Evolutionary conservation across 306 rosid genomes (phyloP).

Genomic region (Vachellia pachyceras): DNA sequence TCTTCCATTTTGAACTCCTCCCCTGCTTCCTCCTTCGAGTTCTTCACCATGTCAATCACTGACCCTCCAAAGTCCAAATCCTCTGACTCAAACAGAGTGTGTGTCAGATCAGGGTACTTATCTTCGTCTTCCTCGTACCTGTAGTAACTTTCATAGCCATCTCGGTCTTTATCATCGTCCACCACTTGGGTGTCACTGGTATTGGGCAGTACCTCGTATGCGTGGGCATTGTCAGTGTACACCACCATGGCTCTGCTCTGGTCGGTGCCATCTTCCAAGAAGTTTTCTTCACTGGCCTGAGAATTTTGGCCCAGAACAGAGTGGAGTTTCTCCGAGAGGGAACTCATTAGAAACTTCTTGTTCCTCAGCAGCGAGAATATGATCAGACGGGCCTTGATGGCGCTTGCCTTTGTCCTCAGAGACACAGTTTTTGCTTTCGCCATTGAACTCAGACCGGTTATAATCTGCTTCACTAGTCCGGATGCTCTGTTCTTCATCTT

Average conservation of each 20-base stretch:
- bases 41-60: slow-evolving; percentile 77
- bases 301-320: slow-evolving; percentile 50
- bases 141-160: slow-evolving; percentile 10
- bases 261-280: slow-evolving; percentile 40
- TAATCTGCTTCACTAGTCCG: slow-evolving; percentile 60
- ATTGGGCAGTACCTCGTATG: slow-evolving; percentile 45
- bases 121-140: slow-evolving; percentile 46
- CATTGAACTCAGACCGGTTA: slow-evolving; percentile 56
- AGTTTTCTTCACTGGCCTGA: slow-evolving; percentile 36
- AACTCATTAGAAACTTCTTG: slow-evolving; percentile 65
- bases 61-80: slow-evolving; percentile 69
- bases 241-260: slow-evolving; percentile 54
- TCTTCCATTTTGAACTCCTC: slow-evolving; percentile 81
- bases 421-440: slow-evolving; percentile 74
- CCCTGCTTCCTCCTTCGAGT: slow-evolving; percentile 72
- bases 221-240: slow-evolving; percentile 41
- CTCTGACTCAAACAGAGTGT: slow-evolving; percentile 64
- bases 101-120: slow-evolving; percentile 82
- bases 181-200: slow-evolving; percentile 33
- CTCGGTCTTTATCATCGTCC: slow-evolving; percentile 2
- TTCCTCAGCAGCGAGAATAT: slow-evolving; percentile 78
- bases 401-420: slow-evolving; percentile 63
- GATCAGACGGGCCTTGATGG: slow-evolving; percentile 70
- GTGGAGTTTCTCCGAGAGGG: slow-evolving; percentile 71
- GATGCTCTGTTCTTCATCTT: slow-evolving; percentile 79